These are phyloP conservation scores for Candolleomyces aberdarensis DNA, from an alignment of 768 basidiomycete genomes.

Conservation along the genomic window DNA sequence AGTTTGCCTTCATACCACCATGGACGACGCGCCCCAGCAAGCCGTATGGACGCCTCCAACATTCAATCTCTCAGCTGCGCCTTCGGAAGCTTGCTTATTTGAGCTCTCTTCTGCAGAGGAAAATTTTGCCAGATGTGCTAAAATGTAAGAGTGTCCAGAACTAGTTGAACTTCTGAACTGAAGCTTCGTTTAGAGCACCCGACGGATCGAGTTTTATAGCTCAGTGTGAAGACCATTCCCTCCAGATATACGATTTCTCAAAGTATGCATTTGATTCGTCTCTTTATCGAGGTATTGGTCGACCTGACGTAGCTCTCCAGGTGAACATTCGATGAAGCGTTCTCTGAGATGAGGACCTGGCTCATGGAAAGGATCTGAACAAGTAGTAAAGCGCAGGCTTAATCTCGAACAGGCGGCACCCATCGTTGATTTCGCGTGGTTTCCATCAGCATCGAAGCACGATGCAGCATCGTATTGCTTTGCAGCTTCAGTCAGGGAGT, in stretches of 20 bases:
- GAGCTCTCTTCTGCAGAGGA: conserved; percentile 20
- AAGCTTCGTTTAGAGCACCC: conserved; percentile 50
- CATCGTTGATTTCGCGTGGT: conserved; percentile 82
- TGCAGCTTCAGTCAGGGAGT: conserved; percentile 77
- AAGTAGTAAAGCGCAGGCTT: conserved; percentile 13
- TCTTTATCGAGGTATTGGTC: neutral
- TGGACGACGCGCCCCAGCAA: neutral
- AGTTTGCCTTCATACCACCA: neutral
- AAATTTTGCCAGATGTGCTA: conserved; percentile 49
- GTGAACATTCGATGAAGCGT: neutral
- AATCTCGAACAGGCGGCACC: conserved; percentile 58
- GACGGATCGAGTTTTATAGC: conserved; percentile 70
- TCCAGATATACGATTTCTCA: conserved; percentile 55
- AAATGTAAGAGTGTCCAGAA: conserved; percentile 39
- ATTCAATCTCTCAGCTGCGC: conserved; percentile 22
- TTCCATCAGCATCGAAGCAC: conserved; percentile 62
- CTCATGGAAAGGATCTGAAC: neutral
- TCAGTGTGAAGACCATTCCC: conserved; percentile 67
- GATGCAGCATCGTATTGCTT: conserved; percentile 77
- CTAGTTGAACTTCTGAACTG: neutral
- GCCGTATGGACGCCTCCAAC: conserved; percentile 27
- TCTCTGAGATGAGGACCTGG: neutral
- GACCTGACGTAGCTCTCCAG: conserved; percentile 2
- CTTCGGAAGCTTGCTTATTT: conserved; percentile 3
- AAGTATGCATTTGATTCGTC: conserved; percentile 13